Evolutionary conservation across 306 rosid species (phyloP), one percentile per base, ranked within the genome.

Genomic region (Dicorynia guianensis): DNA sequence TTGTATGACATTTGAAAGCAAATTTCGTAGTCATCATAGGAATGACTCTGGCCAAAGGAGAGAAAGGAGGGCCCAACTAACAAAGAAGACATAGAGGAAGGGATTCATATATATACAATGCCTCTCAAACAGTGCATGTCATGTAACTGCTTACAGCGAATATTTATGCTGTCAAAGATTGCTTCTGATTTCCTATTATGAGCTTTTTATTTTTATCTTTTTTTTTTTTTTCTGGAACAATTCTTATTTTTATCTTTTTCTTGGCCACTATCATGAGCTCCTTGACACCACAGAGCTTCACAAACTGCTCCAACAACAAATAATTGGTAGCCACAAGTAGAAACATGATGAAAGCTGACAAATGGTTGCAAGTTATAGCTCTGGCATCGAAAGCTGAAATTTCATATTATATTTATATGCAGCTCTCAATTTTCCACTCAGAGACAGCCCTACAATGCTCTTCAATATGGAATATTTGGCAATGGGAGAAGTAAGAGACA

Each of bases 271-370:
- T 11, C 46, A 43, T 33, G 11, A 19, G n/a, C 55, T 66, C 14
- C 35, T 50, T 19, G 63, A 60, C 36, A 43, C 65, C 13, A 67
- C 18, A 14, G 11, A 44, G 68, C 30, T 48, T 57, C 5, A 15
- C 67, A 39, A 13, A 19, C 1, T 42, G 40, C 33, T 43, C 13
- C 35, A 69, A 50, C 20, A 19, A 52, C 7, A 55, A 34, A 59
- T 36, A 78, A 17, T 20, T 11, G 17, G 20, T 10, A 78, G 40
- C 66, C 10, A 36, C 33, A 70, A 9, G 25, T 12, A 52, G 66
- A 71, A 54, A 38, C 53, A 63, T 43, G 7, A 36, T 46, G 72
- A 13, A 72, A n/a, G 38, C 14, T 54, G 58, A 7, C 46, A 59
- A 18, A 19, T 8, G 12, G 19, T 17, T 18, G 35, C 3, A 9